Conservation (phyloP, 1,139 yeast species). For the Saccharomyces pastorianus region DNA sequence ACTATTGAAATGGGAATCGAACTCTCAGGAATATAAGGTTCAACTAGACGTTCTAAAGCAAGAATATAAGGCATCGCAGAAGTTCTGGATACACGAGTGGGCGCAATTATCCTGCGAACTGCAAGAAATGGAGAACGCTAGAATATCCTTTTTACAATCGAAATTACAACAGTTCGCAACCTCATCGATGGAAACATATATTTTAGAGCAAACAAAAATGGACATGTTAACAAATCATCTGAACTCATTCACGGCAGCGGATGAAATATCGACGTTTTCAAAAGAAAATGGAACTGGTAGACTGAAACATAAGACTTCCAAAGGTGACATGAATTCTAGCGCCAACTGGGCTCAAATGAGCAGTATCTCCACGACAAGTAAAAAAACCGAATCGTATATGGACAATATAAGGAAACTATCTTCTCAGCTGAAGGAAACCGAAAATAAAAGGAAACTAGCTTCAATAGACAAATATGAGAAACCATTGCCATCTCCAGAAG, state of each 20-base stretch:
- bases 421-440: slow-evolving; percentile 16
- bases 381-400: slow-evolving; percentile 14
- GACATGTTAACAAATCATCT: slow-evolving; percentile 21
- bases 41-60: slow-evolving; percentile 48
- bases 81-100: slow-evolving; percentile 79
- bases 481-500: slow-evolving; percentile 4
- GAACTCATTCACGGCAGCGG: slow-evolving; percentile 25
- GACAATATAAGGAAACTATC: slow-evolving; percentile 26
- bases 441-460: neutral
- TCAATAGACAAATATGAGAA: slow-evolving; percentile 4
- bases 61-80: slow-evolving; percentile 50
- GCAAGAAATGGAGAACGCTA: slow-evolving; percentile 70
- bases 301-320: slow-evolving; percentile 9
- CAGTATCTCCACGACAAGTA: neutral
- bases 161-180: slow-evolving; percentile 73
- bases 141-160: slow-evolving; percentile 66
- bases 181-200: slow-evolving; percentile 19
- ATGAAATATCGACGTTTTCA: slow-evolving; percentile 28
- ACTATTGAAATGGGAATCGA: slow-evolving; percentile 45
- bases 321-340: neutral
- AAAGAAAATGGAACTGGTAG: slow-evolving; percentile 31
- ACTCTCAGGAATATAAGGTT: slow-evolving; percentile 42
- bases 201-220: slow-evolving; percentile 25
- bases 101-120: slow-evolving; percentile 54
- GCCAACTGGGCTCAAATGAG: neutral